phyloP scores from a whole-genome alignment of 2,329 filamentous ascomycete genomes.

The Cladosporium sp. region DNA sequence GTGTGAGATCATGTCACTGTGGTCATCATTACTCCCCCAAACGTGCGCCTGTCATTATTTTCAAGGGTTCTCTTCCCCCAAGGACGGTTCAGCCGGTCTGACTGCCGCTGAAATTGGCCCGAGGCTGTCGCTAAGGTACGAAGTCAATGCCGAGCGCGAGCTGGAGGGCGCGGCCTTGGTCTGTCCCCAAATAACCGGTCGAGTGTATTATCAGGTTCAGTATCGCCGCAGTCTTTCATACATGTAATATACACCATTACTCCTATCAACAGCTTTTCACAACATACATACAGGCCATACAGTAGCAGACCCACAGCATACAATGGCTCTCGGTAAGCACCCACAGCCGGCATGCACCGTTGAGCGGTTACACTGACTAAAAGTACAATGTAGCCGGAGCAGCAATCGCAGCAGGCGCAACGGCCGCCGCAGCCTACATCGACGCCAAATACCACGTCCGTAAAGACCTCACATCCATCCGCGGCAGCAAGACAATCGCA shows the following conservation, averaged over 20 bases:
- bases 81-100: not conserved
- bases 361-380: too few relatives aligned
- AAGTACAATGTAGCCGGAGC: conserved; percentile 9
- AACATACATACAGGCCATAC: not conserved
- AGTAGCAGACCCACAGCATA: not conserved
- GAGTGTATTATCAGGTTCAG: too few relatives aligned
- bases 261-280: too few relatives aligned
- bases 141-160: conserved; percentile 7
- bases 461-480: conserved; percentile 54
- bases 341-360: too few relatives aligned
- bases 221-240: too few relatives aligned
- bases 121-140: not conserved
- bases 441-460: conserved; percentile 64
- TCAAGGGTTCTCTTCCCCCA: not conserved
- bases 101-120: not conserved
- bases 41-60: too few relatives aligned
- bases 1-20: too few relatives aligned
- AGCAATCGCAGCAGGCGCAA: conserved; percentile 11
- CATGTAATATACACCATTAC: too few relatives aligned
- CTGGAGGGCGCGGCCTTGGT: conserved; percentile 11
- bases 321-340: conserved; percentile 10
- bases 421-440: conserved; percentile 47
- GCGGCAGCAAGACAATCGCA: conserved; percentile 37
- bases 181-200: not conserved
- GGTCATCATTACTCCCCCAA: too few relatives aligned